Base-by-base conservation (phyloP, 306 rosid genomes). In the Aeschynomene evenia region DNA sequence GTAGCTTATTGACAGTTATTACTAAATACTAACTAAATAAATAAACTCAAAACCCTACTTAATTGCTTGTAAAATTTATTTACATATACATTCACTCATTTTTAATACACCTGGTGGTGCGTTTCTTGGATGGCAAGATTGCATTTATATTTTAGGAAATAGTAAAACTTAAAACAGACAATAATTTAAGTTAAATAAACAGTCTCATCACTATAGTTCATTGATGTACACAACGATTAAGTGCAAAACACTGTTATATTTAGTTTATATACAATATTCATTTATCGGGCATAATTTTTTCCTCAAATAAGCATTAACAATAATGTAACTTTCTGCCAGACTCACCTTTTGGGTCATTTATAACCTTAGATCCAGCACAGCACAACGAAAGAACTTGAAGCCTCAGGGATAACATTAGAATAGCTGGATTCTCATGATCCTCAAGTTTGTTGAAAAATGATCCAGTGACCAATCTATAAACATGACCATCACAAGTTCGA, bases 401-500 rank as follows among this genome's bases (percentile, higher is more conserved):
- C 82, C 94, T 84, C 79, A 92, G 56, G 34, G 98, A 89, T 81
- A 89, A 81, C 79, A 77, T 84, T 68, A 89, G 80, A 82, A 92
- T 82, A 68, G 88, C 72, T 7, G 98, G 95, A 66, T 71, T 39
- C 77, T 92, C 98, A n/a, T 79, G 77, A 40, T 85, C 82, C 54
- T 84, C 86, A 61, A 92, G 75, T 54, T 56, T 50, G 70, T 73
- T 75, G 71, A 45, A 92, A 87, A 92, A 92, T 15, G 92, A 73
- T 37, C 84, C 60, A 28, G 92, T 77, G 33, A 89, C 89, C 85
- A 92, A 81, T 76, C 98, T 82, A 84, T 87, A 89, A 70, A 89
- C 79, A 72, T 87, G 72, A 49, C 98, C 98, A 82, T 92, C 95
- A 85, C 98, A 92, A 55, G 98, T 92, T 87, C 96, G 85, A 55